Base-by-base conservation (phyloP, 306 rosid species). In the Dryas octopetala region DNA sequence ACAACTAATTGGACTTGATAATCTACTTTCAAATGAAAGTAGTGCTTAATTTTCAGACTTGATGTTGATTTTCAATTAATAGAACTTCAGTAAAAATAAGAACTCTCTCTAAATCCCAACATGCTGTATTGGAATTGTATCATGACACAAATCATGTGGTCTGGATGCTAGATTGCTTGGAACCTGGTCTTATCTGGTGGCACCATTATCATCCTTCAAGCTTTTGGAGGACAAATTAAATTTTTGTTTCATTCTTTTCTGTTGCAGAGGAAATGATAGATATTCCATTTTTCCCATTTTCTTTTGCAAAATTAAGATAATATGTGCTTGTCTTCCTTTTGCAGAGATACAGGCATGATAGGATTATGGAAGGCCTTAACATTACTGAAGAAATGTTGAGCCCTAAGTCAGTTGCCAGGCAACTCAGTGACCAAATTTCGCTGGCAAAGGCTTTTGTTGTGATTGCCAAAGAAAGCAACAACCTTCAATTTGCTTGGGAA, bases 401-500 rank as follows among this genome's bases (percentile, higher is more conserved):
- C 76, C 79, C 96, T 0, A 74, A 87, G 82, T 92, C 97, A 0
- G 87, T 90, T 28, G 68, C 93, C 40, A 85, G 97, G 84, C 97
- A 92, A 68, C 81, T 92, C 14, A 92, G 76, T 79, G 97, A 92
- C 77, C 97, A 90, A 82, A 87, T 92, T 81, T 85, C 91, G 83
- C 86, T 92, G 28, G 97, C 97, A 43, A 92, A 92, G 86, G 93
- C 96, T 41, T 92, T 92, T 60, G 91, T 90, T 51, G 97, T 90
- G 70, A 92, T 92, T 49, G 97, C 96, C 40, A 92, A 92, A 78
- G 96, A 92, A 74, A 92, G 89, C 60, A 92, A 85, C 73, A 92
- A 92, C 82, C 91, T 86, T 68, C 97, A 92, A 81, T 92, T 92
- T 90, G 97, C 97, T 40, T 92, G 97, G 97, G 97, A 92, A 43